These are phyloP conservation scores for Chrysoporthe deuterocubensis DNA, from an alignment of 2,329 filamentous ascomycete genomes.

Conservation along the genomic window DNA sequence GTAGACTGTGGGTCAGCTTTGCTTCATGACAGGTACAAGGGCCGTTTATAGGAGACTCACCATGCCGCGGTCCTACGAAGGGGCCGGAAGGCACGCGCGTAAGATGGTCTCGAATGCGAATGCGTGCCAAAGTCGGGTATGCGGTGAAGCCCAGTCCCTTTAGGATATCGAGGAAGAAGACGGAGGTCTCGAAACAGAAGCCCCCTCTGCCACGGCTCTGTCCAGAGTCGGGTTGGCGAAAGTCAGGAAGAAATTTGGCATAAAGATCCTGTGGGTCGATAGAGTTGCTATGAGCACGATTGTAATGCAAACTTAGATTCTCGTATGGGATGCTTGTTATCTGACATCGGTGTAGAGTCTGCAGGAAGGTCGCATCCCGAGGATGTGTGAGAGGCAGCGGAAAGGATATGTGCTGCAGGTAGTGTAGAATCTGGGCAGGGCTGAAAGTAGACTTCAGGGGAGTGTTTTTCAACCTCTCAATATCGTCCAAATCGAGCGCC, in stretches of 20 bases:
- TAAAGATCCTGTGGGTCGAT: conserved; percentile 54
- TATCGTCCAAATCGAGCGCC: neutral
- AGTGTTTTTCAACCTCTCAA: neutral
- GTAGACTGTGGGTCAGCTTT: neutral
- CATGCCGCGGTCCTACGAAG: conserved; percentile 50
- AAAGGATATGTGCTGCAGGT: conserved; percentile 25
- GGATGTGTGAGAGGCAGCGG: conserved; percentile 22
- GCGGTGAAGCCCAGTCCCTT: conserved; percentile 34
- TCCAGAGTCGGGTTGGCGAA: neutral
- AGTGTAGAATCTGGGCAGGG: conserved; percentile 18
- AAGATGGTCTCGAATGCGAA: conserved; percentile 44
- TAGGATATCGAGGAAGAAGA: conserved; percentile 51
- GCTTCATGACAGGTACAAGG: neutral
- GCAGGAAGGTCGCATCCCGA: conserved; percentile 42
- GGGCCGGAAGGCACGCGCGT: conserved; percentile 42
- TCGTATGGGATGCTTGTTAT: conserved; percentile 60
- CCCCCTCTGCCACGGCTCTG: conserved; percentile 51
- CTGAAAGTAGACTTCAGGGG: conserved; percentile 15
- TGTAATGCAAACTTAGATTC: conserved; percentile 60
- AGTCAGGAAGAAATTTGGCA: conserved; percentile 50
- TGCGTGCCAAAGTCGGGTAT: conserved; percentile 55
- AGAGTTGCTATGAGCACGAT: conserved; percentile 40
- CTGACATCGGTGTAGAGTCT: conserved; percentile 48
- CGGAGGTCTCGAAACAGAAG: conserved; percentile 64
- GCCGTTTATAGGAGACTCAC: neutral